Percentiles rank a stretch among this genome's conserved stretches.
Evolutionary conservation across 2,329 filamentous ascomycete genomes (phyloP).

Genomic region (Alternaria consortialis): DNA sequence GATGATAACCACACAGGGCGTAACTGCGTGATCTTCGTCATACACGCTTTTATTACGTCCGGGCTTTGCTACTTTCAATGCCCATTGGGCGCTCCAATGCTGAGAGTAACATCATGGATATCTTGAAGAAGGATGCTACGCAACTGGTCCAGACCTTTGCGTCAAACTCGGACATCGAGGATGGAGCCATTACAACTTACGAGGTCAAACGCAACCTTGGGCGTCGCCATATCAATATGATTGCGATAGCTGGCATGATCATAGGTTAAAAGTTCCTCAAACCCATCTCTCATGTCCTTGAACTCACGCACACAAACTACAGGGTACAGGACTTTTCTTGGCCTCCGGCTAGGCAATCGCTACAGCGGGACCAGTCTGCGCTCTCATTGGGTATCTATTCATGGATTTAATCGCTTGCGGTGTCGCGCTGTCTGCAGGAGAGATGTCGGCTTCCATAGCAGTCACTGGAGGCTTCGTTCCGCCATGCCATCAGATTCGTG

Average conservation of each 20-base stretch:
- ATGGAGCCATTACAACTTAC: constrained; percentile 1
- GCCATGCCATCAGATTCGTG: constrained; percentile 61
- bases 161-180: constrained; percentile 8
- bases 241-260: constrained; percentile 23
- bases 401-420: constrained; percentile 61
- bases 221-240: constrained; percentile 24
- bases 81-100: not conserved
- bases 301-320: not conserved
- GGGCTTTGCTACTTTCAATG: not conserved
- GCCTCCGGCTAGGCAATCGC: constrained; percentile 63
- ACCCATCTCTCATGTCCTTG: not conserved
- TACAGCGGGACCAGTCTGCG: constrained; percentile 61
- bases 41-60: not conserved
- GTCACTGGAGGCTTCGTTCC: constrained; percentile 61
- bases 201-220: constrained; percentile 16
- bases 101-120: not conserved
- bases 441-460: constrained; percentile 61
- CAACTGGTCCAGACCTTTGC: not conserved
- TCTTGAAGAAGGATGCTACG: constrained; percentile 1
- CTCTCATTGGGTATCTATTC: constrained; percentile 62
- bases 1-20: too few relatives aligned
- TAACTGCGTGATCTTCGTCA: not conserved
- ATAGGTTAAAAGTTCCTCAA: not conserved
- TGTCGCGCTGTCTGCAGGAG: constrained; percentile 62
- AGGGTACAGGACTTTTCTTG: constrained; percentile 62